A percentile compares a stretch with the other conserved stretches of the same genome.
Conservation (phyloP, 345 rosid species). For the Eucalyptus victrix region DNA sequence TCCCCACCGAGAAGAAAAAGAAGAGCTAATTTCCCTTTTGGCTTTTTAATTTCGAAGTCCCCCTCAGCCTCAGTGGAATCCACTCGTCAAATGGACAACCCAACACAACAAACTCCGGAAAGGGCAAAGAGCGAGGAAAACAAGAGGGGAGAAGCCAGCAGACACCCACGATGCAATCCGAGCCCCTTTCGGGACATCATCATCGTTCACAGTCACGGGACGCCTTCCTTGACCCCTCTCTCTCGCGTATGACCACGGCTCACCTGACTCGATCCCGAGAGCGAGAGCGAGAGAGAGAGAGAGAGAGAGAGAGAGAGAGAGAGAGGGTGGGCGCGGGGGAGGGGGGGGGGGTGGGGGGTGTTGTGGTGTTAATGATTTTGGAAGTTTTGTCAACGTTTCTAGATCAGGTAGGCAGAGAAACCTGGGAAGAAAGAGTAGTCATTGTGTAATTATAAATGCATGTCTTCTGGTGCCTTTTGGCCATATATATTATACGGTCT, state of each 20-base stretch:
- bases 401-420: neutral
- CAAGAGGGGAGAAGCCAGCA: neutral
- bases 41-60: neutral
- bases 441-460: neutral
- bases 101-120: neutral
- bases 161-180: neutral
- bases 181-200: neutral
- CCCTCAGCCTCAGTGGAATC: neutral
- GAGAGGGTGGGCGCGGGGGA: too few species aligned
- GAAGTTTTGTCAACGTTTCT: neutral
- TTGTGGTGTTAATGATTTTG: neutral
- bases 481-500: neutral
- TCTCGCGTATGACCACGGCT: neutral
- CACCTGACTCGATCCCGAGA: neutral
- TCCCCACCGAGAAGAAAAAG: neutral
- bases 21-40: neutral
- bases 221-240: neutral
- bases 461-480: neutral
- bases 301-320: neutral
- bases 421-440: neutral
- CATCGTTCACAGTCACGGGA: neutral
- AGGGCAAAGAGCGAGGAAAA: neutral
- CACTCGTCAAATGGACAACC: neutral
- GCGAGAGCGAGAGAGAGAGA: neutral
- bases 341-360: accelerated